A percentile compares a stretch with the other conserved stretches of the same genome.
Evolutionary conservation across 495 filamentous ascomycete genomes (phyloP).

Genomic region (Penicillium diatomitis): DNA sequence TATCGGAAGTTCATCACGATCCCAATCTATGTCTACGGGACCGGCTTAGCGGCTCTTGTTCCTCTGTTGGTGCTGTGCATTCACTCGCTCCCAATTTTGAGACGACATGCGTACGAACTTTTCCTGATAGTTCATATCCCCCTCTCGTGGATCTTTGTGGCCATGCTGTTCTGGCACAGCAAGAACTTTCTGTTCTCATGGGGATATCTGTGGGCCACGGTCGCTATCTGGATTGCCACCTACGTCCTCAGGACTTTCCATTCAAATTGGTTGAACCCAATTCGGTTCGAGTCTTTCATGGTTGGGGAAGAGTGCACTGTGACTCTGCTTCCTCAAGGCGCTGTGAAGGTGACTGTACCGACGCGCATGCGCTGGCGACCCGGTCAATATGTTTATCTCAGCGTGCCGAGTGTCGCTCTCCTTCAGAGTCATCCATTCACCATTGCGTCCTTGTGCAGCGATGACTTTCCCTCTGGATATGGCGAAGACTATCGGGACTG

Average conservation of each 20-base stretch:
- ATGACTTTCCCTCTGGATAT: constrained; percentile 82
- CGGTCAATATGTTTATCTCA: constrained; percentile 88
- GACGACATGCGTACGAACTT: constrained; percentile 63
- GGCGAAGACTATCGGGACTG: constrained; percentile 81
- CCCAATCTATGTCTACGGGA: constrained; percentile 67
- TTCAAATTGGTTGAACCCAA: constrained; percentile 80
- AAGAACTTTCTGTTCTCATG: constrained; percentile 87
- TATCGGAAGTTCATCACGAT: constrained; percentile 57
- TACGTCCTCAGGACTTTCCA: constrained; percentile 60
- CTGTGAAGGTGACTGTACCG: constrained; percentile 86
- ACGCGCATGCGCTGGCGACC: constrained; percentile 90
- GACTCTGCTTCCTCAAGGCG: constrained; percentile 80
- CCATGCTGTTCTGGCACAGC: constrained; percentile 90
- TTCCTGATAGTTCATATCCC: constrained; percentile 79
- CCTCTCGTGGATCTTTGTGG: constrained; percentile 70
- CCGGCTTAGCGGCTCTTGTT: constrained; percentile 75
- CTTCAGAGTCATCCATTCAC: constrained; percentile 96
- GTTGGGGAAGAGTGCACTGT: constrained; percentile 83
- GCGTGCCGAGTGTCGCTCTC: constrained; percentile 83
- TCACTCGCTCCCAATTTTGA: constrained; percentile 65
- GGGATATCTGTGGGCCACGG: constrained; percentile 77
- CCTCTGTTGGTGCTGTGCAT: constrained; percentile 75
- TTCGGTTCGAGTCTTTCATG: constrained; percentile 60
- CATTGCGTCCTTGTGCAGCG: constrained; percentile 79
- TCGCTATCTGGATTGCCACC: constrained; percentile 66